Base-by-base conservation (phyloP, 352 stramenopile species). In the Blastocystis sp. region DNA sequence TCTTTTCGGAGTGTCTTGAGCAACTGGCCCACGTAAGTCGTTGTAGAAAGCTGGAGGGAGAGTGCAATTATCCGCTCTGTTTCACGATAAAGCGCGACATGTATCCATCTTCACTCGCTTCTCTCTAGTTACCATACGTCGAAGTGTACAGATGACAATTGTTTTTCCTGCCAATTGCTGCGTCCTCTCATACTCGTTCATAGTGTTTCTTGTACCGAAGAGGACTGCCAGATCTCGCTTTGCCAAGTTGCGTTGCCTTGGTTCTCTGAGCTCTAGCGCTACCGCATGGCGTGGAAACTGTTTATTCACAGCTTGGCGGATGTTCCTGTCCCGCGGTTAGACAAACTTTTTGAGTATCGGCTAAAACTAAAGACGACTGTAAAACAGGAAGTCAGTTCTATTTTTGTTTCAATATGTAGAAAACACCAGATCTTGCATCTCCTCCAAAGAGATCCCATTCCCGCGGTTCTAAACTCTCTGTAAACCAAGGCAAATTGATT, bases 151-250 rank as follows among this genome's bases (percentile, higher is more conserved):
- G 73, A 84, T 29, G 73, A 66, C 5, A 68, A 64, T 3, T 84
- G 73, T 68, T 37, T n/a, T 2, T 34, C 8, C 2, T 84, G 73
- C 20, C 53, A 54, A 26, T 45, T 69, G 9, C 59, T 84, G 8
- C 73, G 73, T 68, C 73, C 73, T 18, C 50, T 84, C 37, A 66
- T 84, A n/a, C 73, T 84, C 23, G 29, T 84, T 39, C 73, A 84
- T 55, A 84, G 73, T 34, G 41, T 84, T 13, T 66, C 11, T 43
- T 84, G 73, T 29, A 84, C 59, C 29, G 23, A 45, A 11, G 73
- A 84, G 37, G 29, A 64, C 34, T 84, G 73, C 43, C 73, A 84
- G 29, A 84, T 84, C 23, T 23, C 4, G 20, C 18, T 84, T 15
- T 84, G 73, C 55, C 54, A 34, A 2, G 73, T 84, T 39, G 15